Evolutionary conservation across 75 land plant species (phyloP).

Genomic region (Larix kaempferi): DNA sequence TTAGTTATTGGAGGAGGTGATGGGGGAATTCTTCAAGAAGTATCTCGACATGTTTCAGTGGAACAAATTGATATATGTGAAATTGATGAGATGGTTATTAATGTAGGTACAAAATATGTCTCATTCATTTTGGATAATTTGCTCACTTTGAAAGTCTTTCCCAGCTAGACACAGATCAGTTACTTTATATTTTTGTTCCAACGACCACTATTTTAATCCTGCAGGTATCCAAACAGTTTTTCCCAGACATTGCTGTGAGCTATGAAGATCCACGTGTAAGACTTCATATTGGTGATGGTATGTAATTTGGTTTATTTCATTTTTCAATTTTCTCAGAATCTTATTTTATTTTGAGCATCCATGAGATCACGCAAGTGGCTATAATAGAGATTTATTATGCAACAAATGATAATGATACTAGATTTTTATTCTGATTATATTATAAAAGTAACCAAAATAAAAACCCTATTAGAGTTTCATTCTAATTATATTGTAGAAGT

Average conservation of each 20-base stretch:
- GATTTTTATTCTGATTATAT: no score
- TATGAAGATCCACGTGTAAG: slow-evolving; percentile 88
- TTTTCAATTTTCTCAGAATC: no score
- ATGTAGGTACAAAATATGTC: slow-evolving; percentile 27
- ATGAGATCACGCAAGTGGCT: background rate
- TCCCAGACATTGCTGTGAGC: slow-evolving; percentile 82
- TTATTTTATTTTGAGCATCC: background rate
- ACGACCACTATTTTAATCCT: background rate
- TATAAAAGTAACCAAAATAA: no score
- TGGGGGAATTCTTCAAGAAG: slow-evolving; percentile 70
- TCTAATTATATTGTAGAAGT: background rate
- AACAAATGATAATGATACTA: slow-evolving; percentile 2
- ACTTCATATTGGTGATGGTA: slow-evolving; percentile 95
- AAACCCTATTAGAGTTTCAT: no score
- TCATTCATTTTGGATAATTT: background rate
- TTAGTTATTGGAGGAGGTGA: slow-evolving; percentile 81
- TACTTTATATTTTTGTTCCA: no score
- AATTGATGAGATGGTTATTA: slow-evolving; percentile 70
- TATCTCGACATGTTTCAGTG: slow-evolving; percentile 54
- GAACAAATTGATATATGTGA: slow-evolving; percentile 73
- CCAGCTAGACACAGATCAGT: background rate
- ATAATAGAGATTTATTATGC: background rate
- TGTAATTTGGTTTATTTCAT: background rate
- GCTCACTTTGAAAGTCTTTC: background rate
- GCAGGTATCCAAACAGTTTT: slow-evolving; percentile 90